These are phyloP conservation scores for Beauveria bassiana DNA, from an alignment of 2,329 filamentous ascomycete genomes.

Conservation along the genomic window DNA sequence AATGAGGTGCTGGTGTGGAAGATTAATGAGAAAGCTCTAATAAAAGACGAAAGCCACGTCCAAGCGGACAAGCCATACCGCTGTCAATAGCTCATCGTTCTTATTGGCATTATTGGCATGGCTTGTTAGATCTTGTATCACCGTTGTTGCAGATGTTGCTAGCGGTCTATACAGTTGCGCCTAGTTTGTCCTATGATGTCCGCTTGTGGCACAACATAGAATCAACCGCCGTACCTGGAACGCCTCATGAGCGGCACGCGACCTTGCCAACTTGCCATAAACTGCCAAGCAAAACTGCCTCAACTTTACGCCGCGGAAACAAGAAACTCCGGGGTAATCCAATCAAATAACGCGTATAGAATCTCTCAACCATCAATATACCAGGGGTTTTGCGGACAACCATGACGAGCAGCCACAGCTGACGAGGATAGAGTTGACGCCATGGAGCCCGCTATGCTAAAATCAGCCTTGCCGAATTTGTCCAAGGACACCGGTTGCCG, in stretches of 20 bases:
- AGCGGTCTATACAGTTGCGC: background rate
- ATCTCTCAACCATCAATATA: background rate
- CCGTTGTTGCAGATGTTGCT: background rate
- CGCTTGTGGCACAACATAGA: background rate
- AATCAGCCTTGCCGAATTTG: background rate
- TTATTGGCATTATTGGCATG: background rate
- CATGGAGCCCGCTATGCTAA: background rate
- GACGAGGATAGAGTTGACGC: constrained; percentile 4
- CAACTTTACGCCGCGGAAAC: background rate
- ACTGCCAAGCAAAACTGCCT: background rate
- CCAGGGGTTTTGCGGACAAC: background rate
- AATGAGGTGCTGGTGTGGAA: background rate
- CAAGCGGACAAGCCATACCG: background rate
- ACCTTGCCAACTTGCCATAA: background rate
- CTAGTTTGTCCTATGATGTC: background rate
- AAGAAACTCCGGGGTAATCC: background rate
- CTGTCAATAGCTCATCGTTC: background rate
- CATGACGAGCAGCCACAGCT: background rate
- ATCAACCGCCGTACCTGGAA: background rate
- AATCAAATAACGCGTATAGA: background rate
- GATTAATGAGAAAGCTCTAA: background rate
- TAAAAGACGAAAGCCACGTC: background rate
- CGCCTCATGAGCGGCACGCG: background rate
- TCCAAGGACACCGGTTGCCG: background rate
- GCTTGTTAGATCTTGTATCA: background rate